phyloP scores from a whole-genome alignment of 164 flowering plant genomes.

The Sedum album region DNA sequence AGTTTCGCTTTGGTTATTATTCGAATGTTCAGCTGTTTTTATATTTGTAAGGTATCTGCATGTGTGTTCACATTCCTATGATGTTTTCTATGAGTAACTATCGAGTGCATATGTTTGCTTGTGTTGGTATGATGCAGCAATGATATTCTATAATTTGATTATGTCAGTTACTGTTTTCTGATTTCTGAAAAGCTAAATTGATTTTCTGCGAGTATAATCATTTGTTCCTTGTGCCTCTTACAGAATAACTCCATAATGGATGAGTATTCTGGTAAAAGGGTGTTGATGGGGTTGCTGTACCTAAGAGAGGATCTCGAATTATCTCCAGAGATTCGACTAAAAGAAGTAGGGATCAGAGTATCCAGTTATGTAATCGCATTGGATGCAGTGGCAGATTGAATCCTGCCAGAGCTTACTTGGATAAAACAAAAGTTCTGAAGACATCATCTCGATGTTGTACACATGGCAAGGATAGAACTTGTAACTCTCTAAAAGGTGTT shows the following conservation, averaged over 20 bases:
- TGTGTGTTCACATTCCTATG: too few species aligned
- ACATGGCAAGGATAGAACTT: constrained; percentile 45
- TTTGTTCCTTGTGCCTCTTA: not conserved
- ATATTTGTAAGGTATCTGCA: too few species aligned
- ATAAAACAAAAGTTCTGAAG: constrained; percentile 30
- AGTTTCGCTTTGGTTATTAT: too few species aligned
- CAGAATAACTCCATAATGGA: constrained; percentile 30
- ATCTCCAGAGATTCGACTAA: constrained; percentile 34
- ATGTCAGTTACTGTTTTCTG: too few species aligned
- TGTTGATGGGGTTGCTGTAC: constrained; percentile 23
- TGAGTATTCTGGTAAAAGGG: constrained; percentile 41
- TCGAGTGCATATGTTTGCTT: too few species aligned
- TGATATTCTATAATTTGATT: not conserved
- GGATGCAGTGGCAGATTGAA: constrained; percentile 68
- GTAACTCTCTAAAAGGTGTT: constrained; percentile 47
- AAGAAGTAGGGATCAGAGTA: constrained; percentile 24
- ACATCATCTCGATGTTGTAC: constrained; percentile 29
- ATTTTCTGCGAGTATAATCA: not conserved
- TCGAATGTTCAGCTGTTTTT: too few species aligned
- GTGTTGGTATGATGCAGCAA: not conserved
- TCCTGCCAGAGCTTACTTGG: constrained; percentile 24
- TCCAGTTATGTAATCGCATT: constrained; percentile 50
- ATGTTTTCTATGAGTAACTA: too few species aligned
- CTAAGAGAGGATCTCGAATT: constrained; percentile 35
- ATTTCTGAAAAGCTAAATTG: too few species aligned